phyloP scores from a whole-genome alignment of 345 rosid species.

The Corymbia maculata region DNA sequence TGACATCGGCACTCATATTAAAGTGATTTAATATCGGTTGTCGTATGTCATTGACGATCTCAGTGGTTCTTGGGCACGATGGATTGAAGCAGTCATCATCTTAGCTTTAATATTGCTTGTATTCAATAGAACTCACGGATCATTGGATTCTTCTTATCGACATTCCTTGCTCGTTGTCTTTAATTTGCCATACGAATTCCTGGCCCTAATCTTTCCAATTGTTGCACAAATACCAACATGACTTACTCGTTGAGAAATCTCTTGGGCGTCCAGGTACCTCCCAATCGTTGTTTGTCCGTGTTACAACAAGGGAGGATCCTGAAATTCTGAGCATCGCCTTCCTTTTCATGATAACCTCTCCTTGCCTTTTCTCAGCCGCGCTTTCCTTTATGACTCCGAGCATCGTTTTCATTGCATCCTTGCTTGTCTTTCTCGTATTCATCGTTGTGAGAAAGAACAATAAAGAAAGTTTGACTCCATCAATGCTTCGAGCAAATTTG shows the following conservation, averaged over 20 bases:
- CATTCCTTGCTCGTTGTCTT: neutral
- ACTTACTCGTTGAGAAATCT: neutral
- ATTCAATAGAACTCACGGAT: neutral
- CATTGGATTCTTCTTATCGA: neutral
- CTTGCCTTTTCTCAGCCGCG: neutral
- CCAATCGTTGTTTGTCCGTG: neutral
- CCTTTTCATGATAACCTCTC: neutral
- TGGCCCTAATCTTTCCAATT: neutral
- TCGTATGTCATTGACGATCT: neutral
- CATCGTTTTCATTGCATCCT: neutral
- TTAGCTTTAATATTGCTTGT: neutral
- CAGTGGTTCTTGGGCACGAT: neutral
- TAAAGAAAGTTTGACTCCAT: neutral
- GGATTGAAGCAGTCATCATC: neutral
- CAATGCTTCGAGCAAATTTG: neutral
- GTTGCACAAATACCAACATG: neutral
- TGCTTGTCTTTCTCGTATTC: neutral
- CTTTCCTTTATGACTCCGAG: neutral
- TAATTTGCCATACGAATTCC: neutral
- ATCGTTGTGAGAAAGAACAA: neutral
- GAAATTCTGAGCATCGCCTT: neutral
- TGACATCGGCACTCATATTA: neutral
- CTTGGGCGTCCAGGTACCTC: neutral
- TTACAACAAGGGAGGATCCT: neutral
- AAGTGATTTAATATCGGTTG: neutral